phyloP scores from a whole-genome alignment of 2,329 filamentous ascomycete genomes.

The Cercospora nicotianae region DNA sequence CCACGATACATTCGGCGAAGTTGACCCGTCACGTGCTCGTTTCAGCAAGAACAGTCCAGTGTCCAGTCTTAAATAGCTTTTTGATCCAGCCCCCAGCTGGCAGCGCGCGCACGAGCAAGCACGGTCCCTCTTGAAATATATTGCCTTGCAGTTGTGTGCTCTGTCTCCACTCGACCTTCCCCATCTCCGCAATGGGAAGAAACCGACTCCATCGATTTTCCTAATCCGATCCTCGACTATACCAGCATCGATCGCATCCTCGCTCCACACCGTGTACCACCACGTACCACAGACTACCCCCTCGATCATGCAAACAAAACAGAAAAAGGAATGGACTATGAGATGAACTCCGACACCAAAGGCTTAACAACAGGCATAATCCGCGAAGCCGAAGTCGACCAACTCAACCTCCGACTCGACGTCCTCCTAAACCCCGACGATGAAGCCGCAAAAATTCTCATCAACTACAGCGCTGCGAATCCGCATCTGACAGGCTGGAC shows the following conservation, averaged over 20 bases:
- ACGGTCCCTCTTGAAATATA: background rate
- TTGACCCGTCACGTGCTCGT: background rate
- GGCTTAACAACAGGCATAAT: background rate
- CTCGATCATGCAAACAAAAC: background rate
- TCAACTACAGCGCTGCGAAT: constrained; percentile 15
- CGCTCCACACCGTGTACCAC: background rate
- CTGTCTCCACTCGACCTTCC: background rate
- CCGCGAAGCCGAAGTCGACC: constrained; percentile 8
- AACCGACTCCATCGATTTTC: background rate
- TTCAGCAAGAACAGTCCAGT: background rate
- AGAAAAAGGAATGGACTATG: constrained; percentile 12
- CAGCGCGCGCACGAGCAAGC: background rate
- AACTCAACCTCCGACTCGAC: constrained; percentile 5
- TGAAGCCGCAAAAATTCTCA: constrained; percentile 20
- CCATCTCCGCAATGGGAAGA: background rate
- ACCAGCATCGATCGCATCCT: background rate
- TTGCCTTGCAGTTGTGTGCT: background rate
- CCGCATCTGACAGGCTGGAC: constrained; percentile 40
- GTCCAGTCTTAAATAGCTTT: background rate
- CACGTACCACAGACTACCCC: no score
- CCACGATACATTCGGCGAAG: background rate
- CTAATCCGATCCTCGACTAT: background rate
- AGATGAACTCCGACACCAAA: constrained; percentile 13
- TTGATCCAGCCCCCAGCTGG: background rate
- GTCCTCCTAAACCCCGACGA: constrained; percentile 13